phyloP scores from a whole-genome alignment of 192 early-diverging fungal genomes.

The Mortierella alpina region DNA sequence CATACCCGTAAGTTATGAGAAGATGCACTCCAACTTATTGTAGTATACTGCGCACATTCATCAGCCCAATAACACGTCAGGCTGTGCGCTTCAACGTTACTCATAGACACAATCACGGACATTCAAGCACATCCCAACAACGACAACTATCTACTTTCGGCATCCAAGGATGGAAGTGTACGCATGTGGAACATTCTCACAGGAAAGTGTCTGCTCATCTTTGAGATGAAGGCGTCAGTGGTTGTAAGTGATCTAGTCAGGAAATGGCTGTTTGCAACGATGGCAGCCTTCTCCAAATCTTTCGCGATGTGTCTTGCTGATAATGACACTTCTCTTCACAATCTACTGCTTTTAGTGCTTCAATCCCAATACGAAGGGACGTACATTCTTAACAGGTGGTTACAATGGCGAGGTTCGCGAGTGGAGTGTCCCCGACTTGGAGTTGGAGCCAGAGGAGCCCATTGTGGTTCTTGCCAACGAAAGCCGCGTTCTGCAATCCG shows the following conservation, averaged over 20 bases:
- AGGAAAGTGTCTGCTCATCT: conserved; percentile 69
- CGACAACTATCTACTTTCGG: conserved; percentile 73
- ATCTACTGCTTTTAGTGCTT: conserved; percentile 52
- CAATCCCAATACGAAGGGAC: conserved; percentile 68
- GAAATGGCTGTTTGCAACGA: not conserved
- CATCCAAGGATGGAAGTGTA: conserved; percentile 77
- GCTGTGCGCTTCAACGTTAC: not conserved
- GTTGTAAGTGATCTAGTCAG: conserved; percentile 54
- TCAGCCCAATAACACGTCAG: too few species aligned
- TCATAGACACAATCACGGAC: conserved; percentile 70
- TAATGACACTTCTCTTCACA: not conserved
- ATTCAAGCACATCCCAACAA: conserved; percentile 79
- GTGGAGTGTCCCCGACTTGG: conserved; percentile 43
- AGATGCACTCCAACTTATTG: not conserved
- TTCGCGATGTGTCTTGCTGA: not conserved
- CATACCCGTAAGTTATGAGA: conserved; percentile 63
- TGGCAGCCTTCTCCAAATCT: not conserved
- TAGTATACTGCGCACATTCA: too few species aligned
- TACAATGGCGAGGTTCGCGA: conserved; percentile 56
- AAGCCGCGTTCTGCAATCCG: conserved; percentile 40
- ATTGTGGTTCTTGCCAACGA: conserved; percentile 33
- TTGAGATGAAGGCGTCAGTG: conserved; percentile 67
- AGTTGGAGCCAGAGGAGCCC: conserved; percentile 23
- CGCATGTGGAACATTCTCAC: conserved; percentile 82
- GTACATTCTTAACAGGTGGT: conserved; percentile 61